A percentile compares a stretch with the other conserved stretches of the same genome.
Evolutionary conservation across 441 rosid genomes (phyloP).

Genomic region (Breynia disticha): DNA sequence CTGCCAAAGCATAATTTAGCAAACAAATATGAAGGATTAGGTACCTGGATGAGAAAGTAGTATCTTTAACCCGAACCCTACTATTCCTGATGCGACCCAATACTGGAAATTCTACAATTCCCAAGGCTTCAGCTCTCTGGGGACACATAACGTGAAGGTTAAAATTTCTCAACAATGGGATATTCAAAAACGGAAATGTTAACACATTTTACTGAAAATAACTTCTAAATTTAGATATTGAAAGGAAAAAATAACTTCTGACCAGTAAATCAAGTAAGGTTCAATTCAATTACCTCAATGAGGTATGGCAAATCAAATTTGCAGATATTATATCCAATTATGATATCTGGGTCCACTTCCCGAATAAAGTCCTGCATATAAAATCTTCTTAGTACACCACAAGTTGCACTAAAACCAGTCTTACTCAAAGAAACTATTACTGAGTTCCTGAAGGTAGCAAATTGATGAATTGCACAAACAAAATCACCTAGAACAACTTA

Average conservation of each 20-base stretch:
- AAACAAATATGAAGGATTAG: background rate
- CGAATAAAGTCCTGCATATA: conserved; percentile 70
- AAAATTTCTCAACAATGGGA: background rate
- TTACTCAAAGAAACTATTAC: too few species aligned
- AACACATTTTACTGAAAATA: conserved; percentile 11
- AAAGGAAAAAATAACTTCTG: conserved; percentile 2
- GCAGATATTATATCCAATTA: conserved; percentile 98
- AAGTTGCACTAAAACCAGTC: background rate
- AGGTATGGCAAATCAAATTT: conserved; percentile 97
- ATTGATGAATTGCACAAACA: too few species aligned
- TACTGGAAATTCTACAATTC: conserved; percentile 79
- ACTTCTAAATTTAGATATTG: background rate
- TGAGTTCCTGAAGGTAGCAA: too few species aligned
- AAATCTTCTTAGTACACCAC: conserved; percentile 15
- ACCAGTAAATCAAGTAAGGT: conserved; percentile 3
- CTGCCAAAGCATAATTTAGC: too few species aligned
- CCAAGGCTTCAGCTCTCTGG: conserved; percentile 84
- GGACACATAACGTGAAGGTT: conserved; percentile 17
- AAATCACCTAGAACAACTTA: too few species aligned
- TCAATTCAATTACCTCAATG: conserved; percentile 61
- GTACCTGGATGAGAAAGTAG: conserved; percentile 94
- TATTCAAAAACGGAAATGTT: too few species aligned
- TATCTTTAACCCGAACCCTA: conserved; percentile 78
- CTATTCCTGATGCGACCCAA: conserved; percentile 88
- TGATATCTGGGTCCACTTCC: conserved; percentile 92